These are phyloP conservation scores for Wickerhamomyces sp. DNA, from an alignment of 1,139 yeast genomes.

Conservation along the genomic window DNA sequence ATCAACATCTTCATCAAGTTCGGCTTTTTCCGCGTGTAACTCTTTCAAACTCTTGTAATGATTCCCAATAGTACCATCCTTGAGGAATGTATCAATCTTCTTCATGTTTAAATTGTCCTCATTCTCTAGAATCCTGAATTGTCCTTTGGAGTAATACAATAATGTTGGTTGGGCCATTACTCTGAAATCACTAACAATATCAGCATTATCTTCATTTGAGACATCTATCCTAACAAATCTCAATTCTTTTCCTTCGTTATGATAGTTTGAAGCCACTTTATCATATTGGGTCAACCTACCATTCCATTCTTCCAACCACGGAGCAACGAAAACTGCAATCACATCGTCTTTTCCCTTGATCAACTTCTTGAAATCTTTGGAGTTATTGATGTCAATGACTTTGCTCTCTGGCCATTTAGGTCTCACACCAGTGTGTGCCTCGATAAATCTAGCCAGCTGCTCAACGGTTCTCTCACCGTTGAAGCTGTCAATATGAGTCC, in stretches of 20 bases:
- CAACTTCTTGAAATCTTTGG: conserved; percentile 3
- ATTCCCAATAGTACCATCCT: conserved; percentile 15
- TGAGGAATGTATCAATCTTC: conserved; percentile 9
- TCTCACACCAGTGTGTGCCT: conserved; percentile 16
- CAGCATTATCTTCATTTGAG: conserved; percentile 10
- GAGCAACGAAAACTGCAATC: conserved; percentile 15
- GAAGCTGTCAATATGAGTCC: conserved; percentile 16
- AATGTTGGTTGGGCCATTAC: conserved; percentile 18
- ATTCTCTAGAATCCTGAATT: conserved; percentile 8
- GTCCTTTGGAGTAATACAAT: conserved; percentile 8
- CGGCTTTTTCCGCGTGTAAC: conserved; percentile 6
- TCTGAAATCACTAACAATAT: conserved; percentile 15
- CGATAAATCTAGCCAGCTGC: conserved; percentile 16
- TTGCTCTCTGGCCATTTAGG: conserved; percentile 16
- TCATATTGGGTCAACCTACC: conserved; percentile 17
- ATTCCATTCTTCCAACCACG: conserved; percentile 22
- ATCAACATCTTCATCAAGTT: conserved; percentile 5
- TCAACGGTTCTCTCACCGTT: conserved; percentile 17
- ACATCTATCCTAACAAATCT: conserved; percentile 16
- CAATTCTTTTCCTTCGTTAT: conserved; percentile 6
- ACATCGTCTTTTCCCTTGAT: conserved; percentile 4
- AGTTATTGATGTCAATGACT: conserved; percentile 2
- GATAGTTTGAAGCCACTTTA: conserved; percentile 7
- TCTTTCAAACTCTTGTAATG: conserved; percentile 9
- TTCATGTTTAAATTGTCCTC: conserved; percentile 7